Conservation (phyloP, 2,329 filamentous ascomycete species). For the Aspergillus uvarum region DNA sequence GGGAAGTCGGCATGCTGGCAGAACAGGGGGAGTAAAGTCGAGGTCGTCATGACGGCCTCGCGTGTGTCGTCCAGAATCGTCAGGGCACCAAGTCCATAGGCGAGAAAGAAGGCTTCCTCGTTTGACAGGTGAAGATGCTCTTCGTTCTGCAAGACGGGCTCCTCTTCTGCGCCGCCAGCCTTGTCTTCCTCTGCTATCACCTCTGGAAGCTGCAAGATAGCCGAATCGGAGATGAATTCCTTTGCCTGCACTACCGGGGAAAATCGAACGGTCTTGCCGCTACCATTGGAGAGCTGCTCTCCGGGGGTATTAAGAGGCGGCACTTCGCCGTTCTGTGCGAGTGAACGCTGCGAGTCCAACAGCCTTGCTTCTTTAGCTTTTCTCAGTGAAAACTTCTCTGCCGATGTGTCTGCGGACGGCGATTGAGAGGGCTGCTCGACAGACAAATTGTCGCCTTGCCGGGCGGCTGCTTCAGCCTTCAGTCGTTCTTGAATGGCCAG, state of each 20-base stretch:
- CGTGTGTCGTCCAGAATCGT: constrained; percentile 50
- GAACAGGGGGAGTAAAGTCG: constrained; percentile 65
- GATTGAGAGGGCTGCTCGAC: constrained; percentile 15
- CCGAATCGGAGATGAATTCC: constrained; percentile 49
- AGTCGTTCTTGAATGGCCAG: constrained; percentile 76
- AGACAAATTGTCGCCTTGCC: constrained; percentile 24
- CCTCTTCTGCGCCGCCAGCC: constrained; percentile 15
- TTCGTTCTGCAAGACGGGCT: constrained; percentile 48
- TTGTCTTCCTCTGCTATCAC: constrained; percentile 14
- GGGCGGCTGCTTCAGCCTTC: constrained; percentile 51
- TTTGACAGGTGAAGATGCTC: constrained; percentile 91
- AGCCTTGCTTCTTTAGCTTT: constrained; percentile 34
- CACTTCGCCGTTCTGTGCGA: constrained; percentile 15
- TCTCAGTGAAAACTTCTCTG: constrained; percentile 36
- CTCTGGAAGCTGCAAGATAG: constrained; percentile 16
- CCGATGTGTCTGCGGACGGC: constrained; percentile 15
- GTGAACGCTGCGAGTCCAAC: constrained; percentile 23
- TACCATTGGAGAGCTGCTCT: constrained; percentile 11
- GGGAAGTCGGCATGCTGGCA: constrained; percentile 70
- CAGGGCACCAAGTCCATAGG: constrained; percentile 75
- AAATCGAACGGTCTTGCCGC: constrained; percentile 66
- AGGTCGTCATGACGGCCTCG: constrained; percentile 49
- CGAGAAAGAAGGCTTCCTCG: constrained; percentile 89
- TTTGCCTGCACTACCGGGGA: constrained; percentile 66
- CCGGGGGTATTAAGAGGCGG: constrained; percentile 11